A percentile compares a stretch with the other conserved stretches of the same genome.
These are phyloP conservation scores for Suillus decipiens DNA, from an alignment of 768 basidiomycete species.

Conservation along the genomic window DNA sequence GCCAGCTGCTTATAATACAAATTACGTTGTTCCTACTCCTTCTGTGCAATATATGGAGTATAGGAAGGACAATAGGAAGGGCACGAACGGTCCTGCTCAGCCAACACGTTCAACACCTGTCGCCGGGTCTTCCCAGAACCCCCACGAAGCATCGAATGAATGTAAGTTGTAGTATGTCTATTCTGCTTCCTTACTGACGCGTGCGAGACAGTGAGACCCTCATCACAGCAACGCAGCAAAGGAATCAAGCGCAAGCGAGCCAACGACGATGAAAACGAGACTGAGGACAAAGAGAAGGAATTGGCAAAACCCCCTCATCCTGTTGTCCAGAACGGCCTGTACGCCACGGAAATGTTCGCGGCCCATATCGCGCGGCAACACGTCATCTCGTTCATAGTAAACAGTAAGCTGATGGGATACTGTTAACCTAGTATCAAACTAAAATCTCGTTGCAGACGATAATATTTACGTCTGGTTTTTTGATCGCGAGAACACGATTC, in stretches of 20 bases:
- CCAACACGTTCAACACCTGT: not conserved
- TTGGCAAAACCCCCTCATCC: not conserved
- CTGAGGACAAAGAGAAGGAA: no score
- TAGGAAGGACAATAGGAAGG: not conserved
- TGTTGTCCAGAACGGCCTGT: conserved; percentile 7
- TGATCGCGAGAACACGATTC: no score
- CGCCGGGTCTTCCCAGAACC: not conserved
- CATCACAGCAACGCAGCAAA: no score
- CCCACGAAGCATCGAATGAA: not conserved
- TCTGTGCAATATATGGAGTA: not conserved
- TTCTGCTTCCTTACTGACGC: no score
- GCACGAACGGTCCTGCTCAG: no score
- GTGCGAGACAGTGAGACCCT: no score
- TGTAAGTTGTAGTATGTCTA: no score
- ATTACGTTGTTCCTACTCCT: not conserved
- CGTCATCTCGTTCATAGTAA: not conserved
- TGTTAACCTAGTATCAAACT: not conserved
- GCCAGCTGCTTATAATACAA: not conserved
- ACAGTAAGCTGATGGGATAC: not conserved
- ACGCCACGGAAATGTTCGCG: conserved; percentile 7
- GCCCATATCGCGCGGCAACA: conserved; percentile 2
- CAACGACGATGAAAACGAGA: no score
- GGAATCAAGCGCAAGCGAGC: no score
- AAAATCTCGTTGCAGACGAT: no score
- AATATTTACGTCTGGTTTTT: no score